Conservation (phyloP, 1,284 basidiomycete species). For the Agroathelia rolfsii region DNA sequence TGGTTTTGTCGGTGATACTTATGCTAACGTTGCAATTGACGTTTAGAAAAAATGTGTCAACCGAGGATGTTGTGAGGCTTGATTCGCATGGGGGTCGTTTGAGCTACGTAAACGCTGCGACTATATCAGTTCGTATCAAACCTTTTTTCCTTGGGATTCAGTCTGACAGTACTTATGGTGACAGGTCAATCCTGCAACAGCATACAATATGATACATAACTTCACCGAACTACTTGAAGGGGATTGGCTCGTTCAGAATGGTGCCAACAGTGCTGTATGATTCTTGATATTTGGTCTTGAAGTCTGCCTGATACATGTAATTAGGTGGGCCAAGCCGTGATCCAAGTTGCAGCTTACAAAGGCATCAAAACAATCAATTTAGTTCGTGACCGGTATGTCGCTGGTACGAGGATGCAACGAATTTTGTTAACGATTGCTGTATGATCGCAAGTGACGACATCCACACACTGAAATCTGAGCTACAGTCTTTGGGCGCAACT, state of each 20-base stretch:
- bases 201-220: slow-evolving; percentile 69
- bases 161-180: slow-evolving; percentile 1
- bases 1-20: no score
- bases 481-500: slow-evolving; percentile 57
- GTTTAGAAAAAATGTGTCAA: slow-evolving; percentile 42
- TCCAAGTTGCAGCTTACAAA: slow-evolving; percentile 64
- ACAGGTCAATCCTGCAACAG: slow-evolving; percentile 79
- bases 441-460: slow-evolving; percentile 55
- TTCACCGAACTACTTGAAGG: slow-evolving; percentile 53
- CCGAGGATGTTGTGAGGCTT: slow-evolving; percentile 52
- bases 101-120: slow-evolving; percentile 59
- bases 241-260: slow-evolving; percentile 78
- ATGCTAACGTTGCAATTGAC: no score
- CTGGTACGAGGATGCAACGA: slow-evolving; percentile 2
- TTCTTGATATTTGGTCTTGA: slow-evolving; percentile 1
- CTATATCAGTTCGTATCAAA: slow-evolving; percentile 45
- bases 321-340: slow-evolving; percentile 70
- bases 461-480: slow-evolving; percentile 35
- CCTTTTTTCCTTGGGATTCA: not conserved
- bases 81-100: slow-evolving; percentile 35
- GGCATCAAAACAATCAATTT: slow-evolving; percentile 72
- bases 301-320: slow-evolving; percentile 6
- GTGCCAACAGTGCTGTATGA: slow-evolving; percentile 73
- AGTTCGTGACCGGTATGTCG: slow-evolving; percentile 53
- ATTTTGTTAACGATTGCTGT: no score